Evolutionary conservation across 768 basidiomycete genomes (phyloP), one percentile per base, ranked within the genome.

Genomic region (Ephemerocybe angulata): DNA sequence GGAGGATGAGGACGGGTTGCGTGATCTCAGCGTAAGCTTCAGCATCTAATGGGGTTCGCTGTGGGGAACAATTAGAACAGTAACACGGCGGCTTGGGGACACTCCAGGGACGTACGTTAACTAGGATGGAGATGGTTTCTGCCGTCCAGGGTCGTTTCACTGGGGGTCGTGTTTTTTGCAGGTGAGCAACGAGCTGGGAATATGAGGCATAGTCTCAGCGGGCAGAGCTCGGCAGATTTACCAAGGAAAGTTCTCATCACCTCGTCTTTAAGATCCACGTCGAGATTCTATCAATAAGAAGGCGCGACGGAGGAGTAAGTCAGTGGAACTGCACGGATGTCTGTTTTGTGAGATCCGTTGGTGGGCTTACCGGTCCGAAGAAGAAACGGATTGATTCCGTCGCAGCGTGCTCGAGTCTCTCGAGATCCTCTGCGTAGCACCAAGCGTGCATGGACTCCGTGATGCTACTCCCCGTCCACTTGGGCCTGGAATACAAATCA

Each of bases 1-100:
- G 87, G 40, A 90, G 77, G 19, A 90, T 80, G 12, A 90, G 72
- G 11, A 86, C 80, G 2, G 88, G 88, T 57, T 81, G 80, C 4
- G 66, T 80, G 49, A 90, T 80, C 37, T 67, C 62, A n/a, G 76
- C 75, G 28, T 82, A 72, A 55, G 77, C 72, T 25, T 78, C 75
- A 19, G 73, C 58, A 37, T 61, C 76, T 44, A 89, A 65, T 4
- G 79, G 77, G 31, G 76, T 76, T 60, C 87, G 77, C 89, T 90
- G 62, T 12, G 35, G 19, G n/a, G n/a, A 46, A 35, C 30, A 28
- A 47, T 52, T 22, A 46, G 21, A 4, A 17, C 2, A 38, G 21
- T 41, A 25, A 28, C 10, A 54, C 28, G 50, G 44, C 17, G 27
- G 6, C 11, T 27, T 12, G 35, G 21, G 42, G 25, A 53, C 15